Base-by-base conservation (phyloP, 768 basidiomycete species). In the Hygrocybe punicea region DNA sequence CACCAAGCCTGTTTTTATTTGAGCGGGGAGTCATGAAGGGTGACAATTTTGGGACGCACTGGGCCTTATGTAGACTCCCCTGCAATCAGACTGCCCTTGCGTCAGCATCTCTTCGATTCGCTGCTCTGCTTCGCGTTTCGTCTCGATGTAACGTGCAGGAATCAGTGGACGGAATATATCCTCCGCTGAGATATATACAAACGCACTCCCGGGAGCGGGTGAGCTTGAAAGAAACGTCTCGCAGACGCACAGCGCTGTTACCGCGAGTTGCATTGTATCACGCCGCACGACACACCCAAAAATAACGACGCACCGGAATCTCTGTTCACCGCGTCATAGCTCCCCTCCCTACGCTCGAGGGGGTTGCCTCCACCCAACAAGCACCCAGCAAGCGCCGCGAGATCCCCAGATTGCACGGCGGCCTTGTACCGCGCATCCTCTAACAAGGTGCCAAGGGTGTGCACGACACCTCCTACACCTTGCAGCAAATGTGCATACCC, bases 121-220 rank as follows among this genome's bases (percentile, higher is more conserved):
- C 35, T 72, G 66, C 69, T 99, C 97, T 7, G 97, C 93, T 64
- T 93, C 84, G 17, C 95, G 84, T 74, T 99, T 99, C n/a, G 91
- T 89, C 67, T 88, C 81, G 64, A 98, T 93, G 74, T 99, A 99
- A 35, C 89, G 76, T 0, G 82, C 78, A 25, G 94, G 85, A 50
- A 98, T 82, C 64, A 96, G 65, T 24, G 96, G 97, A 13, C 91
- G 84, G 73, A 85, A 93, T 47, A 96, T 83, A 68, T 95, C 93
- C 66, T 96, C 96, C 6, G 97, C 97, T 49, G 97, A 99, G 56
- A 99, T 78, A 73, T 91, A 98, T 39, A 98, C 81, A 71, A 99
- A 98, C n/a, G 86, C 82, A 53, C 86, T 81, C 54, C 58, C 61
- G 62, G 67, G 65, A 52, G 42, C 56, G 51, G 67, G 65, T 42